Percentiles rank a stretch among this genome's conserved stretches.
phyloP scores from a whole-genome alignment of 306 rosid genomes.

The Ormosia emarginata region DNA sequence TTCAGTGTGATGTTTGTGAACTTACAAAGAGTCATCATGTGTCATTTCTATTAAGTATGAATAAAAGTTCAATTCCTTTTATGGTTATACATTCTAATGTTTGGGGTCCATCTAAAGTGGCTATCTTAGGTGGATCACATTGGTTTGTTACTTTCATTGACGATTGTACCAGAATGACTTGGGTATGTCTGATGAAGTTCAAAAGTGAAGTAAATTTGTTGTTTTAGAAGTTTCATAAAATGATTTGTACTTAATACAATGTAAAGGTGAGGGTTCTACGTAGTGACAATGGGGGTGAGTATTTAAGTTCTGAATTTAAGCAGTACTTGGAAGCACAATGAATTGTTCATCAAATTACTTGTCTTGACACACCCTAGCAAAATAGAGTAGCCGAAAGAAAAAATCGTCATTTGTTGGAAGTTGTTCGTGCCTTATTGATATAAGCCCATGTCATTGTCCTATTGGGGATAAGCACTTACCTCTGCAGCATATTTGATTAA shows the following conservation, averaged over 20 bases:
- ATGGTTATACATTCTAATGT: background rate
- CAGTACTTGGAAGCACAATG: background rate
- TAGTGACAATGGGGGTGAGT: background rate
- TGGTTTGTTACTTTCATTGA: conserved; percentile 10
- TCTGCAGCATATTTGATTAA: background rate
- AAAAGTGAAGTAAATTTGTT: background rate
- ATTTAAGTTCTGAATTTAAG: background rate
- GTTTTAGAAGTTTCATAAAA: background rate
- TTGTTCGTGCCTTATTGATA: background rate
- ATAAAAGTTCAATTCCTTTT: background rate
- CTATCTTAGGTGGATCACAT: background rate
- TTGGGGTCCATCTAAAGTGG: background rate
- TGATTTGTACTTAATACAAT: background rate
- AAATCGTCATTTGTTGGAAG: background rate
- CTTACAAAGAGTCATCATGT: too few species aligned
- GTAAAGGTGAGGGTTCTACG: background rate
- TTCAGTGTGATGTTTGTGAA: background rate
- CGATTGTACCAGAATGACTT: background rate
- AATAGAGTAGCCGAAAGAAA: background rate
- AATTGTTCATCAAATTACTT: background rate
- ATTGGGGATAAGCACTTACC: background rate
- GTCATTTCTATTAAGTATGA: background rate
- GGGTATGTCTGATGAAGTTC: background rate
- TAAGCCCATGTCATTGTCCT: background rate
- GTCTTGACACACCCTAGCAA: background rate